Evolutionary conservation across 2,329 filamentous ascomycete species (phyloP).

Genomic region (Stagonosporopsis tanaceti): DNA sequence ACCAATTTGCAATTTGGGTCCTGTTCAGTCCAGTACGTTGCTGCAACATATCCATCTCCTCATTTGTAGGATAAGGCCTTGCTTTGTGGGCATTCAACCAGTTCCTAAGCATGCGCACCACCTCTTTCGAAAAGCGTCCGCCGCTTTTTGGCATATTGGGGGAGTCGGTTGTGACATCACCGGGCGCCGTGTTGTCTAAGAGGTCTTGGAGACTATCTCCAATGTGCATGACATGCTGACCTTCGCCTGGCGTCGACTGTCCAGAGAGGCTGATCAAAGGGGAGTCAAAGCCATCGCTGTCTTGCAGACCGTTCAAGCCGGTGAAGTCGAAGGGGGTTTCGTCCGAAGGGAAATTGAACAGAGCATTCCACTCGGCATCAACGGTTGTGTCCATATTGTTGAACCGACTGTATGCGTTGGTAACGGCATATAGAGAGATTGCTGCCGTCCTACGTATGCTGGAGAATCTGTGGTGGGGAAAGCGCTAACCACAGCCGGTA

Average conservation of each 20-base stretch:
- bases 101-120: constrained; percentile 33
- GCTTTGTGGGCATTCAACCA: constrained; percentile 35
- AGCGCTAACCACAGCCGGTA: constrained; percentile 10
- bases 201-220: constrained; percentile 8
- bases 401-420: constrained; percentile 15
- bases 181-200: background rate
- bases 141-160: constrained; percentile 8
- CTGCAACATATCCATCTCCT: constrained; percentile 30
- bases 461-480: constrained; percentile 8
- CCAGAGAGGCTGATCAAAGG: constrained; percentile 11
- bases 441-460: constrained; percentile 3
- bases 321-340: constrained; percentile 7
- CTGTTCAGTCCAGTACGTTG: constrained; percentile 35
- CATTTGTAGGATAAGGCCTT: constrained; percentile 34
- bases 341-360: constrained; percentile 11
- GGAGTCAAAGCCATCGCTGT: constrained; percentile 18
- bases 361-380: constrained; percentile 16
- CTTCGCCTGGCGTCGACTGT: constrained; percentile 13
- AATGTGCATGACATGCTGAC: constrained; percentile 7
- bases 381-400: constrained; percentile 6
- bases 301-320: constrained; percentile 1
- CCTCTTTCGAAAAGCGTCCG: constrained; percentile 34
- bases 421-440: constrained; percentile 2
- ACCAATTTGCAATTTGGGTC: constrained; percentile 39
- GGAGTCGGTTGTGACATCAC: background rate